Base-by-base conservation (phyloP, 2,329 filamentous ascomycete genomes). In the Xylariales sp. region DNA sequence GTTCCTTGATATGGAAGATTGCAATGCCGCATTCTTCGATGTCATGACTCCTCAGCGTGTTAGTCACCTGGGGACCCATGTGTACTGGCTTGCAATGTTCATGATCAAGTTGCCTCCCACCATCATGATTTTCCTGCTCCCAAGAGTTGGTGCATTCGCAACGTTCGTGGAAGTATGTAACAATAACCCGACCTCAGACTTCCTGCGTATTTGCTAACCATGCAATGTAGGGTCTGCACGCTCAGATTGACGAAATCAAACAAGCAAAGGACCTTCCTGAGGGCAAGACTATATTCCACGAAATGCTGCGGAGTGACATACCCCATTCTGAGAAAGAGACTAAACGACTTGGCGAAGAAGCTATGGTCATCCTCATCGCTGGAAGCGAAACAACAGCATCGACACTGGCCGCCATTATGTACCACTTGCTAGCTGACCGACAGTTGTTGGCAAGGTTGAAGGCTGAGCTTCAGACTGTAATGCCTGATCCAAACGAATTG, bases 1-100 rank as follows among this genome's bases (percentile, higher is more conserved):
- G 29, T 59, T 49, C 35, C 55, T 60, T 1, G 47, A 58, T 15
- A 56, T 54, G 51, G 50, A 55, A 12, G 51, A 61, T 33, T 58
- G 48, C 36, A 57, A 58, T 19, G 47, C 48, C 1, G 43, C 39
- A 1, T 60, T 60, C 41, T 57, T 59, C 35, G 49, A 53, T 12
- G 24, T 51, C 8, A 38, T 55, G 6, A 39, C 24, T 8, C 49
- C 52, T 1, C 31, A 46, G 10, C 11, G 39, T 1, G 19, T 53
- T 11, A 38, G 32, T 10, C 52, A 59, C 38, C 3, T 58, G 5
- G 46, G 45, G 7, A 49, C 46, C 4, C 50, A 60, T 14, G 22
- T 52, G 2, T 43, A 43, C 28, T 57, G 49, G 50, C 15, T 59
- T n/a, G 29, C 48, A 3, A 37, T 11, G 2, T 10, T 54, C 4